These are phyloP conservation scores for Colletotrichum graminicola DNA, from an alignment of 2,329 filamentous ascomycete species.

Conservation along the genomic window DNA sequence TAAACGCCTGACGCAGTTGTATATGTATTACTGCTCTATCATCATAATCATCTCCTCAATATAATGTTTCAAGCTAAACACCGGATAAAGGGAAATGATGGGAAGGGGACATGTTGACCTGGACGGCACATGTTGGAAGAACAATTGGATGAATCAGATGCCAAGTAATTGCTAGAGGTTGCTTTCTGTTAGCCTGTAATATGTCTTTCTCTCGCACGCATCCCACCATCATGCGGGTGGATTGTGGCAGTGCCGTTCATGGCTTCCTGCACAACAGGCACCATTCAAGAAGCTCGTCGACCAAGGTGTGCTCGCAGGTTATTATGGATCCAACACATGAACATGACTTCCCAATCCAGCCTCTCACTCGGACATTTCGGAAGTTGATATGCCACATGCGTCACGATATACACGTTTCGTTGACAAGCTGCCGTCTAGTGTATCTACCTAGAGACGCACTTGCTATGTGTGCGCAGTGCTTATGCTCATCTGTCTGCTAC, in stretches of 20 bases:
- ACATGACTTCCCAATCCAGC: neutral
- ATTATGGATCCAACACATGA: neutral
- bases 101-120: neutral
- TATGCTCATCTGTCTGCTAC: conserved; percentile 13
- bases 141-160: neutral
- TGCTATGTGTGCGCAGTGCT: conserved; percentile 11
- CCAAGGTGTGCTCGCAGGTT: neutral
- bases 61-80: too few species aligned
- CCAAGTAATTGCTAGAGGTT: neutral
- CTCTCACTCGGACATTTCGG: neutral
- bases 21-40: neutral
- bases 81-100: neutral
- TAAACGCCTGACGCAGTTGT: neutral
- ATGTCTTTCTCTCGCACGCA: neutral
- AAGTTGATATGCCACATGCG: conserved; percentile 12
- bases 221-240: conserved; percentile 30
- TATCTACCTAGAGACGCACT: conserved; percentile 27
- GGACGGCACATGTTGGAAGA: neutral
- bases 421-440: conserved; percentile 25
- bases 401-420: conserved; percentile 37
- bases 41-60: neutral
- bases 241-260: conserved; percentile 31
- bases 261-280: conserved; percentile 13
- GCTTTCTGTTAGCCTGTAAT: neutral
- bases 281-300: neutral